These are phyloP conservation scores for Byssochlamys sp. DNA, from an alignment of 2,329 filamentous ascomycete genomes.

Conservation along the genomic window DNA sequence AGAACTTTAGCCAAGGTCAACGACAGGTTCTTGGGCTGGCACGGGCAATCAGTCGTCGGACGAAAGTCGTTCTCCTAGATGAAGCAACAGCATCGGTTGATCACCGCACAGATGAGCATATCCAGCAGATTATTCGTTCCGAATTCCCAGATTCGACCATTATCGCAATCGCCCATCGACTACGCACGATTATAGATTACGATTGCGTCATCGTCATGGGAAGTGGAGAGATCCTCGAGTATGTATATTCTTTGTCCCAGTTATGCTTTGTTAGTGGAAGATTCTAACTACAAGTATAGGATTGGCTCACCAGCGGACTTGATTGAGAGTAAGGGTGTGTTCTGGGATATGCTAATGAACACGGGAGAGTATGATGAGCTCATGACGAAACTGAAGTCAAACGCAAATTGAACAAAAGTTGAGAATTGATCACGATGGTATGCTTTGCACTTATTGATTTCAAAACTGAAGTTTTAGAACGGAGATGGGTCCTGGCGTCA, in stretches of 20 bases:
- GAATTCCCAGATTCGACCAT: conserved; percentile 49
- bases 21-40: conserved; percentile 54
- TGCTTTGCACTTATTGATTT: not conserved
- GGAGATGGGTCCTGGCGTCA: not conserved
- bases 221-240: conserved; percentile 46
- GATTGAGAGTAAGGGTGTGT: conserved; percentile 11
- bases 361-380: conserved; percentile 19
- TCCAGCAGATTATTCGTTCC: conserved; percentile 47
- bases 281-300: conserved; percentile 5
- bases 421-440: not conserved
- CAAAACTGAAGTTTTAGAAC: not conserved
- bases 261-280: not conserved
- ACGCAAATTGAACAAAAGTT: not conserved
- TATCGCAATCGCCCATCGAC: conserved; percentile 57
- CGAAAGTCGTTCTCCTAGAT: conserved; percentile 51
- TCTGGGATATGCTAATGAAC: conserved; percentile 18
- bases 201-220: conserved; percentile 51
- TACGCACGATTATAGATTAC: conserved; percentile 56
- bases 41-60: conserved; percentile 50
- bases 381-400: conserved; percentile 9
- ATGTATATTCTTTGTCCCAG: conserved; percentile 7
- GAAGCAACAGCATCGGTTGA: conserved; percentile 58
- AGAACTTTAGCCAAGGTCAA: conserved; percentile 45
- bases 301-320: conserved; percentile 15
- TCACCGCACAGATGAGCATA: conserved; percentile 47